Evolutionary conservation across 345 rosid genomes (phyloP).

Genomic region (Salix exigua): DNA sequence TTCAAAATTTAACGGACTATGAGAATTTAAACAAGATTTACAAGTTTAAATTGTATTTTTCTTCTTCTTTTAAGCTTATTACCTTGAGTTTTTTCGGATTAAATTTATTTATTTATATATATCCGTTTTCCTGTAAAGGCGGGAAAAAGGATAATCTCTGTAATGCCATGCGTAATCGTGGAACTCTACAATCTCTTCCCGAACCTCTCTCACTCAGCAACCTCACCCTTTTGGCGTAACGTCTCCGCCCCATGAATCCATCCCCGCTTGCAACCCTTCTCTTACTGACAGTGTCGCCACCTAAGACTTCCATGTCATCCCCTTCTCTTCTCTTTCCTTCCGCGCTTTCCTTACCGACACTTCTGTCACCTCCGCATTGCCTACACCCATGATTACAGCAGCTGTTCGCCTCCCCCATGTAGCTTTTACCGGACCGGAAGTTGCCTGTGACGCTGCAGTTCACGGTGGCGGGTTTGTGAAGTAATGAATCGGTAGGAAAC

Average conservation of each 20-base stretch:
- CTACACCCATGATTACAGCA: not conserved
- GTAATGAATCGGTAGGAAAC: too few relatives aligned
- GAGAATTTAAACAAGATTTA: too few relatives aligned
- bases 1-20: too few relatives aligned
- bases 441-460: conserved; percentile 79
- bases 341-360: conserved; percentile 93
- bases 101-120: too few relatives aligned
- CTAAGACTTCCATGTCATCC: conserved; percentile 91
- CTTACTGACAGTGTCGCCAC: conserved; percentile 92
- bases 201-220: conserved; percentile 44
- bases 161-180: conserved; percentile 83
- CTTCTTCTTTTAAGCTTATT: too few relatives aligned
- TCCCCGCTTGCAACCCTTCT: conserved; percentile 64
- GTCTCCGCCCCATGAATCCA: conserved; percentile 80
- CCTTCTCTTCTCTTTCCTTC: conserved; percentile 68
- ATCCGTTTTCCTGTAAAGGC: too few relatives aligned
- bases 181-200: conserved; percentile 69
- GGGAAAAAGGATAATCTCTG: too few relatives aligned
- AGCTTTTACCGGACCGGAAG: conserved; percentile 44
- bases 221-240: conserved; percentile 60
- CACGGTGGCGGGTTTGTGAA: conserved; percentile 99
- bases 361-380: conserved; percentile 33
- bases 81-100: too few relatives aligned
- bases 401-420: not conserved
- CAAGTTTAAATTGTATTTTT: too few relatives aligned